Percentiles rank a stretch among this genome's conserved stretches.
phyloP scores from a whole-genome alignment of 371 early-diverging fungal genomes.

The Mortierella sp. region DNA sequence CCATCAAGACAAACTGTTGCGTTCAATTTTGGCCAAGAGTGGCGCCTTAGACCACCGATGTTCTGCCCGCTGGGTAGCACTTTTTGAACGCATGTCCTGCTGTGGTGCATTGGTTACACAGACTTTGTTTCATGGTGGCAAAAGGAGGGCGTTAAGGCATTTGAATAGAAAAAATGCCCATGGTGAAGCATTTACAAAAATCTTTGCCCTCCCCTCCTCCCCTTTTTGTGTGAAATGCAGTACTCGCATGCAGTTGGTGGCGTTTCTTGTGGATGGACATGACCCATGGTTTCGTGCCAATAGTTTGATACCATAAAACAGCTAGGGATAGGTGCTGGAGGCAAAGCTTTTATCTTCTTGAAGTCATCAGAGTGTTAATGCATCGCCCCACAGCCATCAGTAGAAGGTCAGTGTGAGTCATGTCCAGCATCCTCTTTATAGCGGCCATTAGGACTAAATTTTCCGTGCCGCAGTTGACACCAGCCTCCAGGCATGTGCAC shows the following conservation, averaged over 20 bases:
- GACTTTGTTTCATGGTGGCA: not conserved
- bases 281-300: too few species aligned
- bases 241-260: not conserved
- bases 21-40: not conserved
- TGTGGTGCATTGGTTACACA: not conserved
- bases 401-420: constrained; percentile 1
- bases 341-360: not conserved
- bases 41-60: not conserved
- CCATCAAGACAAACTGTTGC: not conserved
- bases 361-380: not conserved
- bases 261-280: constrained; percentile 5
- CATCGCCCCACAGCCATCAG: not conserved
- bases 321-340: too few species aligned
- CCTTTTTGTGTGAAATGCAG: not conserved
- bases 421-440: not conserved
- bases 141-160: not conserved
- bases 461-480: constrained; percentile 5
- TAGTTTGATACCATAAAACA: too few species aligned
- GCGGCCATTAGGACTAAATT: not conserved
- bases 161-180: too few species aligned
- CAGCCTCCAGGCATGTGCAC: constrained; percentile 2
- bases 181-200: too few species aligned
- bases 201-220: not conserved
- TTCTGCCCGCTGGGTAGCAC: not conserved
- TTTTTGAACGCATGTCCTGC: not conserved